Evolutionary conservation across 768 basidiomycete species (phyloP), one percentile per base, ranked within the genome.

Genomic region (Leucogyrophana mollusca): DNA sequence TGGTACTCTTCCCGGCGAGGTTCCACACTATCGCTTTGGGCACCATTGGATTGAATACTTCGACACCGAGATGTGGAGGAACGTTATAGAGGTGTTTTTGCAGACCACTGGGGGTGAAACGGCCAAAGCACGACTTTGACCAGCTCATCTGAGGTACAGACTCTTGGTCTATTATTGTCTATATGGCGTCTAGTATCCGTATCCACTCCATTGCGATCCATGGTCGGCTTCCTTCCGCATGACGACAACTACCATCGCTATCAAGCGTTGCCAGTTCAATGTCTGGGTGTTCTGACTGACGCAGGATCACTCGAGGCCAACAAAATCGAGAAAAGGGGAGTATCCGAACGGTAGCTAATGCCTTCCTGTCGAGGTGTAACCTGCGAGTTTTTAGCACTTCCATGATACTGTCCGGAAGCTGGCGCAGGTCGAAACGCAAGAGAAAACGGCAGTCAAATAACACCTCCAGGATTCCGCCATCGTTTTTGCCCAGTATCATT

Each of bases 371-470:
- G 14, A 55, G 40, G 5, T 51, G 17, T 32, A n/a, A n/a, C n/a
- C n/a, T n/a, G n/a, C n/a, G n/a, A n/a, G n/a, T n/a, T n/a, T n/a
- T n/a, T n/a, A 79, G 43, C 25, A 54, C 55, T 16, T 49, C 43
- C n/a, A 55, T 47, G 3, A 85, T 27, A 7, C 60, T 37, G 2
- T 45, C 17, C 2, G 83, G 81, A 17, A 82, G 70, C 34, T 55
- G 66, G 25, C 54, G 52, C 11, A 78, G 55, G 46, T 76, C 49
- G 52, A 87, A 70, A 16, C 55, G 57, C 34, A 90, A 40, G 3
- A 79, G 54, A 60, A 86, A 90, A 5, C 88, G 81, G 53, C 72
- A 71, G 59, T 90, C 87, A 57, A 78, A 88, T 22, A 89, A 64
- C 10, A 82, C 40, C 18, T 75, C 65, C 11, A 73, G 37, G 40